Evolutionary conservation across 805 yeast genomes (phyloP).

Genomic region (Candida nitratophila): DNA sequence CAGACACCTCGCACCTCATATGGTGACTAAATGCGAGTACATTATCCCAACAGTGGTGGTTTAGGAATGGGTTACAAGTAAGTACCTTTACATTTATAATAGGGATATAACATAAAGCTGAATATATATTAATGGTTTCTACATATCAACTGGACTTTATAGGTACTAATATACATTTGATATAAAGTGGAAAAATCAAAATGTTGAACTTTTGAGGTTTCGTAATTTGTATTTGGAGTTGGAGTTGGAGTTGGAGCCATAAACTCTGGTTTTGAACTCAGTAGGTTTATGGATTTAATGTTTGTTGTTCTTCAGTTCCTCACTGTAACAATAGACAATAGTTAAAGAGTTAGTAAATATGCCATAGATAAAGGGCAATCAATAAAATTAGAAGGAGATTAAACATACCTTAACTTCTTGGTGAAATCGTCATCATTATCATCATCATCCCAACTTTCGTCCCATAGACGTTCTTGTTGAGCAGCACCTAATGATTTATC

Average conservation of each 20-base stretch:
- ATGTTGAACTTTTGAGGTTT: background rate
- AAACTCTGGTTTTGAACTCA: too few relatives aligned
- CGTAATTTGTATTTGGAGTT: too few relatives aligned
- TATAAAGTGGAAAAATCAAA: too few relatives aligned
- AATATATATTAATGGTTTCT: too few relatives aligned
- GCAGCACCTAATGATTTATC: conserved; percentile 44
- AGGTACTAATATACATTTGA: too few relatives aligned
- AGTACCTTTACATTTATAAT: too few relatives aligned
- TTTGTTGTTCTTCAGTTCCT: conserved; percentile 16
- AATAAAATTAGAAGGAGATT: background rate
- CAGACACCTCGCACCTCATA: background rate
- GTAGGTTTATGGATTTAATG: background rate
- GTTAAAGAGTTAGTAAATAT: background rate
- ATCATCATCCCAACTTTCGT: conserved; percentile 96
- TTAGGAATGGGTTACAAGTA: too few relatives aligned
- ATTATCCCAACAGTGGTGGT: too few relatives aligned
- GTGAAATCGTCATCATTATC: conserved; percentile 90
- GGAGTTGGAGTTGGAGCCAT: too few relatives aligned
- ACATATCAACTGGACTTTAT: background rate
- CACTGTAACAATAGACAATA: conserved; percentile 4
- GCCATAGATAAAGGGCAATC: background rate
- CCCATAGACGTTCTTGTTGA: conserved; percentile 71
- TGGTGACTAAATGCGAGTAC: background rate
- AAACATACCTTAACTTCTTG: conserved; percentile 51
- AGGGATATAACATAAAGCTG: too few relatives aligned